These are phyloP conservation scores for Podospora tetraspora DNA, from an alignment of 495 filamentous ascomycete species.

Conservation along the genomic window DNA sequence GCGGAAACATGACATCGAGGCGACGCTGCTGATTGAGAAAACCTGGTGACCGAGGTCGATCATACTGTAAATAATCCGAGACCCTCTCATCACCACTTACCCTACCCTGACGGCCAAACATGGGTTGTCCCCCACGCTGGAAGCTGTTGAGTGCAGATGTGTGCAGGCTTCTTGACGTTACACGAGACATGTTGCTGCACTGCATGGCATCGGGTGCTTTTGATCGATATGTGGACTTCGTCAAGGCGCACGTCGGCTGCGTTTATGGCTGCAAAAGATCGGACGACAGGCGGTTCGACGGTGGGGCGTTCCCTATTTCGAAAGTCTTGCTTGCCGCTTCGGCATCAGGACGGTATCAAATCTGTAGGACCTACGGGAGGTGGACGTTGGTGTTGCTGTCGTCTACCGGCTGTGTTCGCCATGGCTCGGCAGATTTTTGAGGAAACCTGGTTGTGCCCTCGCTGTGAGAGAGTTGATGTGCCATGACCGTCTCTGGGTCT, in stretches of 20 bases:
- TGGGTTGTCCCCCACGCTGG: constrained; percentile 5
- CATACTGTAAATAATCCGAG: constrained; percentile 18
- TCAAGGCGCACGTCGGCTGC: neutral
- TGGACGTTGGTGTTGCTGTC: constrained; percentile 1
- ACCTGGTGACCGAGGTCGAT: constrained; percentile 23
- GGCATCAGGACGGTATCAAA: neutral
- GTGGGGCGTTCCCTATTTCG: neutral
- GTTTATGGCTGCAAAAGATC: constrained; percentile 13
- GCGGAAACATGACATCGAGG: constrained; percentile 4
- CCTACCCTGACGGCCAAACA: neutral
- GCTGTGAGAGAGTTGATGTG: neutral
- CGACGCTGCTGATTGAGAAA: constrained; percentile 15
- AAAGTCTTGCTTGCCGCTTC: neutral
- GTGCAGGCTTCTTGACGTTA: neutral
- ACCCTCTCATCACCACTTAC: constrained; percentile 3
- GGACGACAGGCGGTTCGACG: constrained; percentile 15
- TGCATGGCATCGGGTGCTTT: constrained; percentile 14
- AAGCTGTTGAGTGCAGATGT: neutral
- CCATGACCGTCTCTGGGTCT: neutral
- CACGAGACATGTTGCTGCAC: constrained; percentile 12
- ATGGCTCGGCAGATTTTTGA: constrained; percentile 12
- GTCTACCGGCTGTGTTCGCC: constrained; percentile 11
- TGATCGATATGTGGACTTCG: neutral
- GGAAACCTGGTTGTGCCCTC: constrained; percentile 6
- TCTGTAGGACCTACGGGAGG: neutral